Evolutionary conservation across 352 stramenopile species (phyloP).

Genomic region (Globisporangium sylvaticum): DNA sequence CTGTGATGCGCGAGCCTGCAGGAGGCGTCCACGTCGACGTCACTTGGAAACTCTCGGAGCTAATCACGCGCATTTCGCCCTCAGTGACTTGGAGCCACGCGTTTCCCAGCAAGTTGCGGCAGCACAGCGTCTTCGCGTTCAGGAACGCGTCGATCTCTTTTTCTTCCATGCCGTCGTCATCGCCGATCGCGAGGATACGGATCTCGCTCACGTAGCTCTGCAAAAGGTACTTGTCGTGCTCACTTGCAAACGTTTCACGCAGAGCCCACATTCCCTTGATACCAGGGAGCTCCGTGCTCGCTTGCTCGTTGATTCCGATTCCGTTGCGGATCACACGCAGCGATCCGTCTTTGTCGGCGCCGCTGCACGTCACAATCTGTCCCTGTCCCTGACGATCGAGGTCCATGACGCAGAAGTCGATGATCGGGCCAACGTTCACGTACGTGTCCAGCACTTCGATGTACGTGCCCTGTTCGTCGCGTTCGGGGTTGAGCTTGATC

Average conservation of each 20-base stretch:
- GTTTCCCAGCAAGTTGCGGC: conserved; percentile 88
- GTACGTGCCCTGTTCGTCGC: conserved; percentile 82
- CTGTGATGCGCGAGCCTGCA: conserved; percentile 62
- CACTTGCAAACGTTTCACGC: conserved; percentile 75
- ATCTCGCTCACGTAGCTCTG: conserved; percentile 96
- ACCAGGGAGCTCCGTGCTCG: conserved; percentile 92
- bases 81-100: conserved; percentile 94
- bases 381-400: conserved; percentile 92
- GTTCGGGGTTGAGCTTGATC: conserved; percentile 88
- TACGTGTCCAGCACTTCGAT: conserved; percentile 96
- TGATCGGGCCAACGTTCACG: conserved; percentile 96
- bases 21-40: conserved; percentile 79
- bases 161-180: conserved; percentile 91
- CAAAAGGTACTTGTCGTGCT: conserved; percentile 94
- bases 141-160: conserved; percentile 83
- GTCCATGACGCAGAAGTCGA: conserved; percentile 98
- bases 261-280: conserved; percentile 98
- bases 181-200: conserved; percentile 91
- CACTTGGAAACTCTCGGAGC: conserved; percentile 54
- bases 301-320: conserved; percentile 98
- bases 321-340: conserved; percentile 97
- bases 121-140: conserved; percentile 91
- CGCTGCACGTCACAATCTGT: conserved; percentile 96
- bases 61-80: conserved; percentile 86
- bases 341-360: conserved; percentile 93